Base-by-base conservation (phyloP, 2,329 filamentous ascomycete genomes). In the Arthrobotrys pseudoclavata region DNA sequence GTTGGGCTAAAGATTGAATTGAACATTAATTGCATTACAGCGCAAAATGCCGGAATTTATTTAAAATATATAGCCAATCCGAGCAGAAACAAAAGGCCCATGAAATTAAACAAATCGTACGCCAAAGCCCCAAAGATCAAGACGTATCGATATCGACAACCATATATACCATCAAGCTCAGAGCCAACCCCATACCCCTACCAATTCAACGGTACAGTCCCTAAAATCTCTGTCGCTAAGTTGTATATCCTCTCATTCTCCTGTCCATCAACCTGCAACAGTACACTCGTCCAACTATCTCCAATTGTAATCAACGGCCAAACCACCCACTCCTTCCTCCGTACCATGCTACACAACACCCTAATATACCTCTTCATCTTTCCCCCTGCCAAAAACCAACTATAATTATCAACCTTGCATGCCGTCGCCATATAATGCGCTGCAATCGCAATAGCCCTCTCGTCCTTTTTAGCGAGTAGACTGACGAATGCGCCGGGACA, bases 241-340 rank as follows among this genome's bases (percentile, higher is more conserved):
- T n/a, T 50, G 37, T 68, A 62, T 42, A 77, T 77, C 45, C 10
- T 26, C 53, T 68, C 62, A 47, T 77, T 55, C 9, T 55, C 22
- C 24, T 34, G 60, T 5, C 74, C 74, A 18, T 77, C 74, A n/a
- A 71, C 74, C 37, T 77, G 74, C 20, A 77, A 22, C 5, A 77
- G 67, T 45, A 68, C 74, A 53, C 74, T 77, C 37, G 74, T 77
- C 74, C 74, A 77, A 37, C 67, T 77, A 50, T 77, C 74, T 18
- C 74, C 74, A n/a, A 77, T 77, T 13, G 74, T 77, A 63, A 77
- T 77, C 67, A 77, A 53, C 47, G 74, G 74, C 74, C 74, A 77
- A 5, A 77, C 74, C 0, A 77, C 74, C 74, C 74, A 77, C 24
- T 77, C 74, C 45, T 77, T 77, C 45, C 67, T 22, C 50, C 34